Base-by-base conservation (phyloP, 805 yeast species). In the Saccharomycopsis capsularis region DNA sequence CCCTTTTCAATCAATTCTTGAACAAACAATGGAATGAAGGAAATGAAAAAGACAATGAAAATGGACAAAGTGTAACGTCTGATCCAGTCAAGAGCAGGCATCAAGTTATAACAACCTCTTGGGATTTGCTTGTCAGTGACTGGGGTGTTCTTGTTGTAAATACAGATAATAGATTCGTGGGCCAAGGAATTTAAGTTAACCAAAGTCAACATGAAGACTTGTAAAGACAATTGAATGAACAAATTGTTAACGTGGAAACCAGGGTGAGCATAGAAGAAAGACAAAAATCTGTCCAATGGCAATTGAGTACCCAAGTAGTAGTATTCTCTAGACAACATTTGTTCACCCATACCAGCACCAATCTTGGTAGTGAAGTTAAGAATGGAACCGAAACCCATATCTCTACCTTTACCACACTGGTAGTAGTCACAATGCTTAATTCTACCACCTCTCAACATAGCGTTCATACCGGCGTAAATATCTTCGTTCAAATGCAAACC, bases 261-360 rank as follows among this genome's bases (percentile, higher is more conserved):
- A 9, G 96, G 91, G 64, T 91, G 98, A 0, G 98, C 98, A 67
- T 91, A 91, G 65, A 86, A 91, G 66, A 91, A 91, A 0, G 97
- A 87, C 46, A 91, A 66, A 67, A 91, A 90, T 43, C 96, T 68
- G 63, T 91, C 97, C 40, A 90, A 72, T 2, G 96, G 95, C 47
- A 91, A 69, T 57, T 81, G 87, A 2, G 96, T 87, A 1, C 98
- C 97, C 52, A 91, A 65, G 64, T 86, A 88, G 63, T 82, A 91
- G 65, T 90, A 88, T 60, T 91, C 98, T 59, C 98, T 75, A 4
- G 96, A 87, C 30, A 91, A 67, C 64, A 90, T 76, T 64, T 91
- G 98, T 63, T 91, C 98, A 6, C 98, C 98, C 98, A 91, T 91
- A 44, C 98, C 98, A 39, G 96, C 93, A 2, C 98, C 98, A 62